A percentile compares a stretch with the other conserved stretches of the same genome.
Evolutionary conservation across 495 filamentous ascomycete species (phyloP).

Genomic region (Aspergillus bridgeri): DNA sequence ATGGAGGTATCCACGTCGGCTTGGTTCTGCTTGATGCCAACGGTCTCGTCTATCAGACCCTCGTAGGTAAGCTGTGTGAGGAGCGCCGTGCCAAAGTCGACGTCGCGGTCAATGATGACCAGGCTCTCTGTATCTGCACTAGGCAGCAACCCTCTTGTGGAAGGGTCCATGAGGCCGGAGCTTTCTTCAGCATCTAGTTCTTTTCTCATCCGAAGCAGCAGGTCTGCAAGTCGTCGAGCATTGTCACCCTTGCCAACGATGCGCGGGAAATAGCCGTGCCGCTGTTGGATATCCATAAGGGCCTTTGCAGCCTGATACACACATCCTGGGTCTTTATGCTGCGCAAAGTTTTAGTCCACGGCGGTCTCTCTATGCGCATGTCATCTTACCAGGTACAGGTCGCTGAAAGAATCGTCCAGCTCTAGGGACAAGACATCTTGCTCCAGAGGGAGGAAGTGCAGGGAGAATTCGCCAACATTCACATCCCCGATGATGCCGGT

Average conservation of each 20-base stretch:
- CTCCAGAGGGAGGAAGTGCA: constrained; percentile 89
- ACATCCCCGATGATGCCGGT: constrained; percentile 91
- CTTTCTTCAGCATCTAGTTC: constrained; percentile 82
- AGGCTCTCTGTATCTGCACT: constrained; percentile 83
- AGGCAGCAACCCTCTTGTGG: constrained; percentile 68
- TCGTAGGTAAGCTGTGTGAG: constrained; percentile 97
- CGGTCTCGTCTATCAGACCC: constrained; percentile 91
- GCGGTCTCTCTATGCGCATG: neutral
- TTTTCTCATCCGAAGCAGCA: constrained; percentile 88
- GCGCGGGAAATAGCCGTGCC: constrained; percentile 88
- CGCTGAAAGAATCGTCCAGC: constrained; percentile 78
- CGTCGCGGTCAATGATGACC: constrained; percentile 92
- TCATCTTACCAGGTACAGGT: constrained; percentile 71
- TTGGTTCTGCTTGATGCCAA: constrained; percentile 82
- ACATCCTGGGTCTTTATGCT: constrained; percentile 86
- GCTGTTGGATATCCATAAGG: constrained; percentile 91
- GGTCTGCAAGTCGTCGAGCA: constrained; percentile 80
- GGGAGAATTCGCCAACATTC: constrained; percentile 76
- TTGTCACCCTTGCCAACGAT: constrained; percentile 97
- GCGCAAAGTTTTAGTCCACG: neutral
- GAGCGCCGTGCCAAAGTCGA: constrained; percentile 86
- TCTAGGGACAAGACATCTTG: constrained; percentile 89
- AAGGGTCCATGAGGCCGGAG: constrained; percentile 50
- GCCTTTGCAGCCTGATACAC: constrained; percentile 85
- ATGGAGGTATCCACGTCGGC: constrained; percentile 92